Conservation (phyloP, 1,284 basidiomycete genomes). For the Tetrapyrgos nigripes region DNA sequence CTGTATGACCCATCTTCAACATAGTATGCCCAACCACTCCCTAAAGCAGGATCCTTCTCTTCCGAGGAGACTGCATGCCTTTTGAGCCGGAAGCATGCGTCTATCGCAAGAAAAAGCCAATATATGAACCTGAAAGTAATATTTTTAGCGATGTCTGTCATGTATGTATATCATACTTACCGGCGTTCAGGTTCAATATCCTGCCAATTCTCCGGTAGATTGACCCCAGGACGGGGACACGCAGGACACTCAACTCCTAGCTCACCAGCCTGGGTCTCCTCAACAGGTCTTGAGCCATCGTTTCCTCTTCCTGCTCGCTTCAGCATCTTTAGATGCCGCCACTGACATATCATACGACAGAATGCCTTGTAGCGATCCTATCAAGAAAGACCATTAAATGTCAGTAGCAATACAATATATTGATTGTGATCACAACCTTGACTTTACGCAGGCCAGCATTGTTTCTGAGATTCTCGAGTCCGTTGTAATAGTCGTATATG, state of each 20-base stretch:
- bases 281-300: conserved; percentile 10
- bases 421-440: conserved; percentile 21
- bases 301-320: conserved; percentile 27
- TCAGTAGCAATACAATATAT: conserved; percentile 14
- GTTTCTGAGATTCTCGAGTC: too few species aligned
- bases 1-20: background rate
- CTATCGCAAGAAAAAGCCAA: background rate
- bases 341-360: conserved; percentile 17
- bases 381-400: background rate
- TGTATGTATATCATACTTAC: conserved; percentile 9
- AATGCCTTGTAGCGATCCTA: conserved; percentile 32
- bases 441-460: conserved; percentile 22
- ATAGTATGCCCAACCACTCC: background rate
- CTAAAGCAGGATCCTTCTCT: background rate
- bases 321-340: conserved; percentile 31
- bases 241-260: conserved; percentile 25
- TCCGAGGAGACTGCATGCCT: background rate
- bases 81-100: conserved; percentile 4
- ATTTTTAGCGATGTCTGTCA: background rate
- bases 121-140: background rate
- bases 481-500: too few species aligned
- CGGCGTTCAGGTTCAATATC: too few species aligned
- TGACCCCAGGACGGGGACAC: too few species aligned
- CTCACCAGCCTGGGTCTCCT: conserved; percentile 7
- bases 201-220: too few species aligned